Evolutionary conservation across 495 filamentous ascomycete species (phyloP).

Genomic region (Aspergillus bertholletiae): DNA sequence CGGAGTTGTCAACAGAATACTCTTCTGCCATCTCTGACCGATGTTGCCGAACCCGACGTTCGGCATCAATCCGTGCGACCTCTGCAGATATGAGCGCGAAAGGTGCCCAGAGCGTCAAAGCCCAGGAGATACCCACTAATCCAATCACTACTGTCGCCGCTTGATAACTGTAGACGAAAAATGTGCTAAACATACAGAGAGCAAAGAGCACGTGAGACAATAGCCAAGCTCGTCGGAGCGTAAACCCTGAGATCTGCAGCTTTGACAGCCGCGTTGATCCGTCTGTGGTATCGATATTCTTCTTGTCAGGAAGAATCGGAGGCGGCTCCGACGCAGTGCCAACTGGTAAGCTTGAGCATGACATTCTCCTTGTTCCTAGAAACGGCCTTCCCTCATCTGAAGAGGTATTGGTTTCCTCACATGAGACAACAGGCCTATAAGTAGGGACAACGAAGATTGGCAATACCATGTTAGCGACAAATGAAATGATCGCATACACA

Average conservation of each 20-base stretch:
- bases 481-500: conserved; percentile 80
- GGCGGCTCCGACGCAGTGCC: conserved; percentile 29
- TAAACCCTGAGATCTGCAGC: conserved; percentile 73
- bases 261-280: conserved; percentile 42
- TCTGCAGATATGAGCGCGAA: conserved; percentile 90
- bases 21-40: conserved; percentile 19
- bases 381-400: conserved; percentile 18
- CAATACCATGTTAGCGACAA: conserved; percentile 72
- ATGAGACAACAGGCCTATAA: conserved; percentile 36
- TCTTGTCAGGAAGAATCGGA: conserved; percentile 11
- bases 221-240: conserved; percentile 82
- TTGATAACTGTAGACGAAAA: conserved; percentile 63
- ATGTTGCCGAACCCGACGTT: conserved; percentile 52
- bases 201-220: conserved; percentile 77
- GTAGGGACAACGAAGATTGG: conserved; percentile 79
- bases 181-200: conserved; percentile 71
- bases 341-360: conserved; percentile 28
- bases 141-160: conserved; percentile 72
- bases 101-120: conserved; percentile 84
- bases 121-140: conserved; percentile 82
- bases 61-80: conserved; percentile 71
- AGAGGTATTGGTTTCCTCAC: conserved; percentile 1
- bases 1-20: background rate
- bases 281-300: conserved; percentile 4
- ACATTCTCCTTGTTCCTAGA: conserved; percentile 19